Percentiles rank a stretch among this genome's conserved stretches.
phyloP scores from a whole-genome alignment of 495 filamentous ascomycete genomes.

The Darksidea phi region DNA sequence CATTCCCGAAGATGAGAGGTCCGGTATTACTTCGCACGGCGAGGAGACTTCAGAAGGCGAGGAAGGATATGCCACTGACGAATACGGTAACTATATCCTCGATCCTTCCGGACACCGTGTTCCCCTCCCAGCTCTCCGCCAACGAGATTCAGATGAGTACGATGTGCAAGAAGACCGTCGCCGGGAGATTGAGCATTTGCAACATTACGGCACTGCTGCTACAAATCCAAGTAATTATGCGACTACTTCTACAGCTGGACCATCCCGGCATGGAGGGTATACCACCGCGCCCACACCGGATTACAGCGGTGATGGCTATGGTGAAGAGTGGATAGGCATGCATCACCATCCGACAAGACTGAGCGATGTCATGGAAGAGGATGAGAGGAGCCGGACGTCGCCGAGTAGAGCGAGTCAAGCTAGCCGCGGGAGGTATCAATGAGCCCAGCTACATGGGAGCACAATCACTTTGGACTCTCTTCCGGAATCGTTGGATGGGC shows the following conservation, averaged over 20 bases:
- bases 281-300: slow-evolving; percentile 41
- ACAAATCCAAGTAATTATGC: slow-evolving; percentile 36
- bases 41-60: slow-evolving; percentile 56
- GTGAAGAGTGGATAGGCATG: slow-evolving; percentile 71
- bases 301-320: slow-evolving; percentile 66
- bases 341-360: slow-evolving; percentile 93
- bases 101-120: slow-evolving; percentile 49
- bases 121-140: slow-evolving; percentile 39
- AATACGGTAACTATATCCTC: slow-evolving; percentile 50
- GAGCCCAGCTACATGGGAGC: neutral
- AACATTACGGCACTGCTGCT: slow-evolving; percentile 45
- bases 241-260: slow-evolving; percentile 28
- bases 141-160: slow-evolving; percentile 50
- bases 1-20: slow-evolving; percentile 48
- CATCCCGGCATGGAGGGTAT: slow-evolving; percentile 17
- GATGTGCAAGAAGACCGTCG: slow-evolving; percentile 52
- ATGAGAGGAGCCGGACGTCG: slow-evolving; percentile 63
- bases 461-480: neutral
- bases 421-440: slow-evolving; percentile 39
- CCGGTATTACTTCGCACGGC: slow-evolving; percentile 50
- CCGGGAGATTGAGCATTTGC: slow-evolving; percentile 50
- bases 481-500: neutral
- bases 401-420: slow-evolving; percentile 37
- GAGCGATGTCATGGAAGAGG: slow-evolving; percentile 89
- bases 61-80: slow-evolving; percentile 56